Conservation (phyloP, 139 green algal genomes). For the Coelastrella sp. region DNA sequence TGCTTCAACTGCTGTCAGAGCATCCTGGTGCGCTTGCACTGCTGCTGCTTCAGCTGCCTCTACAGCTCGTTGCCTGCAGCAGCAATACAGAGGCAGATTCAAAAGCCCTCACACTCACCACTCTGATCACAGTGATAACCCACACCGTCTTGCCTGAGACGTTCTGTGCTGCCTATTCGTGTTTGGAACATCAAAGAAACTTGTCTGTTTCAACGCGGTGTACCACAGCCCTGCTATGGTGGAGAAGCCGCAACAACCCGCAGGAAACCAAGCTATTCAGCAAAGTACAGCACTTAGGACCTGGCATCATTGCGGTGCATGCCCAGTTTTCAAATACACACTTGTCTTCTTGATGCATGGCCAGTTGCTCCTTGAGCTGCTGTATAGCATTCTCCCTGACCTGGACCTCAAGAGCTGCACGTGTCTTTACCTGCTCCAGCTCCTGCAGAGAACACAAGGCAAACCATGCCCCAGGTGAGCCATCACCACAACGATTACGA, state of each 20-base stretch:
- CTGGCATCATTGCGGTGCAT: neutral
- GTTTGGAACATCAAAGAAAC: too few relatives aligned
- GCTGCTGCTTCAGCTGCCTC: constrained; percentile 47
- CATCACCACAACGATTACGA: neutral
- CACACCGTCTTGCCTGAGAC: neutral
- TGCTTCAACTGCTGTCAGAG: constrained; percentile 14
- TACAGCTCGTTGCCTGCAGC: constrained; percentile 53
- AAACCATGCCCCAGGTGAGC: constrained; percentile 20
- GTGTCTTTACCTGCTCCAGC: constrained; percentile 45
- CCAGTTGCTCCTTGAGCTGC: constrained; percentile 48
- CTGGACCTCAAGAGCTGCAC: constrained; percentile 55
- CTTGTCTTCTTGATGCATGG: constrained; percentile 39
- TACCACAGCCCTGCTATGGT: too few relatives aligned
- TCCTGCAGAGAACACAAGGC: neutral
- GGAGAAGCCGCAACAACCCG: too few relatives aligned
- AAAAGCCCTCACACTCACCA: neutral
- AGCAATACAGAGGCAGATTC: neutral
- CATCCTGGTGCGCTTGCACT: neutral
- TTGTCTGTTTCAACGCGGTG: too few relatives aligned
- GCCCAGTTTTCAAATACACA: neutral
- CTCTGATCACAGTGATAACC: neutral
- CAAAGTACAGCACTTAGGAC: neutral
- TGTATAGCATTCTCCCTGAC: constrained; percentile 48
- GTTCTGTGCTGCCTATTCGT: too few relatives aligned
- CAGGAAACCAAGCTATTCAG: neutral